These are phyloP conservation scores for Ophiocordyceps camponoti-leonardi DNA, from an alignment of 2,329 filamentous ascomycete species.

Conservation along the genomic window DNA sequence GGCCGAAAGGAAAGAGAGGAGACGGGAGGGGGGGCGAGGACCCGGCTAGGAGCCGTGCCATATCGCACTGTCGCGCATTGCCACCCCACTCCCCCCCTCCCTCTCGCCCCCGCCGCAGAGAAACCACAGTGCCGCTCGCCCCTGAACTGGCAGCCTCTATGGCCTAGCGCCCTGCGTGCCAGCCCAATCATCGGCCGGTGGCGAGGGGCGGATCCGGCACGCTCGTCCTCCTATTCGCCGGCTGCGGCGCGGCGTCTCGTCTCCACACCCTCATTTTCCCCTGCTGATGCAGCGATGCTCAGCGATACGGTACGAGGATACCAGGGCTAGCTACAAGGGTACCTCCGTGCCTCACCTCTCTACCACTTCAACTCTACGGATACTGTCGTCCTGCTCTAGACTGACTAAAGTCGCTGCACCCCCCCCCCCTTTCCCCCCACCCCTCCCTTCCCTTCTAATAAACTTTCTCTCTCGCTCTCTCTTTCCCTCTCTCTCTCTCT, in stretches of 20 bases:
- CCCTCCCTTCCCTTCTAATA: background rate
- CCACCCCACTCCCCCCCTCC: constrained; percentile 5
- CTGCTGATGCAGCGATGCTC: too few relatives aligned
- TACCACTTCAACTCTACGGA: too few relatives aligned
- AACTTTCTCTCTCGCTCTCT: background rate
- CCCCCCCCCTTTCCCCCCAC: constrained; percentile 5
- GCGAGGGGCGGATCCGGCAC: constrained; percentile 12
- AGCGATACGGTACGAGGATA: background rate
- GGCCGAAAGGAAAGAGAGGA: too few relatives aligned
- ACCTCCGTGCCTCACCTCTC: too few relatives aligned
- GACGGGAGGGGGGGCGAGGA: background rate
- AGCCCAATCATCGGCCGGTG: constrained; percentile 16
- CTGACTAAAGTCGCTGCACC: constrained; percentile 10
- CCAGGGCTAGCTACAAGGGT: background rate
- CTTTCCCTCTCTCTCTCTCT: background rate
- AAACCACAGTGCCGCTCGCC: constrained; percentile 9
- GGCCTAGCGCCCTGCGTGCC: constrained; percentile 7
- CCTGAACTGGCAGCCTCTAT: constrained; percentile 5
- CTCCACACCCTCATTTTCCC: background rate
- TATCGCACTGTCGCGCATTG: constrained; percentile 10
- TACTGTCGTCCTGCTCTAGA: background rate
- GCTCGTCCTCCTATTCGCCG: constrained; percentile 13
- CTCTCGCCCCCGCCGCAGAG: constrained; percentile 3
- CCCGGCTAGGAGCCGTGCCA: background rate
- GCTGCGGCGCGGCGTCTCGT: constrained; percentile 3